Evolutionary conservation across 2,329 filamentous ascomycete species (phyloP).

Genomic region (Ascosphaera acerosa): DNA sequence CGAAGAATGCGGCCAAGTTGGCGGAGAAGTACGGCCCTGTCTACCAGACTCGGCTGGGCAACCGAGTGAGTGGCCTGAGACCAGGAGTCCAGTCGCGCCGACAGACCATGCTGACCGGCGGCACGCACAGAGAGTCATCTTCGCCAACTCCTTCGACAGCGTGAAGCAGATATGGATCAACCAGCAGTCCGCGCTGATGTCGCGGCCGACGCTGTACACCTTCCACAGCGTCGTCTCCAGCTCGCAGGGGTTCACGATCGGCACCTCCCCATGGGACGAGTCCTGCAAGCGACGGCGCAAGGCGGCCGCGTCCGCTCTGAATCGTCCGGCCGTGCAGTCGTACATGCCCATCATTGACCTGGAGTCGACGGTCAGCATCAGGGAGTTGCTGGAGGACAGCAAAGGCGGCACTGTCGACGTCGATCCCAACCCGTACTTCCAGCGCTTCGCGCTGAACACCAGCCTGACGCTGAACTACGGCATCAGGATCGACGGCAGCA

Average conservation of each 20-base stretch:
- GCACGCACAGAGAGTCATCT: slow-evolving; percentile 38
- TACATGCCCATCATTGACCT: slow-evolving; percentile 69
- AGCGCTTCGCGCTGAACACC: slow-evolving; percentile 52
- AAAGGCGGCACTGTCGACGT: slow-evolving; percentile 36
- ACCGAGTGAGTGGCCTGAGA: slow-evolving; percentile 23
- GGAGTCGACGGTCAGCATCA: slow-evolving; percentile 45
- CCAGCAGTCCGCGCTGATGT: slow-evolving; percentile 53
- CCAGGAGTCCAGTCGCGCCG: neutral
- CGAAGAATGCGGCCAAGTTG: slow-evolving; percentile 29
- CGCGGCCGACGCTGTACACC: slow-evolving; percentile 52
- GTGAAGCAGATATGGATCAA: slow-evolving; percentile 51
- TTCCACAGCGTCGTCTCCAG: slow-evolving; percentile 57
- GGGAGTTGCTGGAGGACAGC: slow-evolving; percentile 41
- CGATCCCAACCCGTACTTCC: slow-evolving; percentile 47
- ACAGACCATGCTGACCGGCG: neutral
- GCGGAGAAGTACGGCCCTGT: slow-evolving; percentile 36
- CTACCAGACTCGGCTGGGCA: slow-evolving; percentile 43
- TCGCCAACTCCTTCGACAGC: slow-evolving; percentile 53
- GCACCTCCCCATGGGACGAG: slow-evolving; percentile 63
- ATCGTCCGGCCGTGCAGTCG: slow-evolving; percentile 46
- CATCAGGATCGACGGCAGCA: slow-evolving; percentile 44
- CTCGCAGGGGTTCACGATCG: slow-evolving; percentile 58
- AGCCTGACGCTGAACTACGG: slow-evolving; percentile 59
- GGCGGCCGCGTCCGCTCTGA: slow-evolving; percentile 53
- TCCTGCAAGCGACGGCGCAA: slow-evolving; percentile 54